Evolutionary conservation across 176 grass and related monocot species (phyloP), one percentile per base, ranked within the genome.

Genomic region (Chloris gayana): DNA sequence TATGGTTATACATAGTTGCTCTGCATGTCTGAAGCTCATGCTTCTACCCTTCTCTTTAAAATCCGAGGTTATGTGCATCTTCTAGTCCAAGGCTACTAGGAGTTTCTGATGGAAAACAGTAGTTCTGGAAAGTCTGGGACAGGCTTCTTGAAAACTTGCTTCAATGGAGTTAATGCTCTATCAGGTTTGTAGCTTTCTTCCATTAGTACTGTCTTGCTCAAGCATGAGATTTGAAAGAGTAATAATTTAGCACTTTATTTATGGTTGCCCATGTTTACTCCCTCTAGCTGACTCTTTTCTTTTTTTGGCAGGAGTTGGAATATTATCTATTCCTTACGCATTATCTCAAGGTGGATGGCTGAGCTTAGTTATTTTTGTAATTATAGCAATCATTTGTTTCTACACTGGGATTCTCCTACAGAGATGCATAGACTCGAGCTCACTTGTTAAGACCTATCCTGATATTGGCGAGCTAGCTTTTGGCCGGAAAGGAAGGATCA

Each of bases 111-210:
- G 84, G 82, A 92, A 46, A 74, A 44, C n/a, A 81, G 78, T 62
- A 78, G 45, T 66, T 14, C 75, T 67, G 29, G 77, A 45, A 93
- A 97, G 78, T 82, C 88, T 47, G 88, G 90, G 57, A 90, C 90
- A 9, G 69, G 82, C 80, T 97, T 93, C 74, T 84, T 91, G 54
- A 97, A 89, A 84, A 97, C 93, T 69, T 97, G 93, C 75, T 93
- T 97, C 90, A 97, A 97, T 97, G 93, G 93, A 60, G 88, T 91
- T 39, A 97, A 97, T 88, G 93, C 90, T 49, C 93, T 97, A 56
- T 88, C 90, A 97, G 93, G 93, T 97, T 58, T 67, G 21, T 68
- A 79, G 46, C 5, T 51, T 79, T 81, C 21, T 50, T 80, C 39
- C 29, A 50, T 59, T 41, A 33, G 70, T 15, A 27, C 53, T 62